A percentile compares a stretch with the other conserved stretches of the same genome.
phyloP scores from a whole-genome alignment of 306 rosid genomes.

The Quercus parvula region DNA sequence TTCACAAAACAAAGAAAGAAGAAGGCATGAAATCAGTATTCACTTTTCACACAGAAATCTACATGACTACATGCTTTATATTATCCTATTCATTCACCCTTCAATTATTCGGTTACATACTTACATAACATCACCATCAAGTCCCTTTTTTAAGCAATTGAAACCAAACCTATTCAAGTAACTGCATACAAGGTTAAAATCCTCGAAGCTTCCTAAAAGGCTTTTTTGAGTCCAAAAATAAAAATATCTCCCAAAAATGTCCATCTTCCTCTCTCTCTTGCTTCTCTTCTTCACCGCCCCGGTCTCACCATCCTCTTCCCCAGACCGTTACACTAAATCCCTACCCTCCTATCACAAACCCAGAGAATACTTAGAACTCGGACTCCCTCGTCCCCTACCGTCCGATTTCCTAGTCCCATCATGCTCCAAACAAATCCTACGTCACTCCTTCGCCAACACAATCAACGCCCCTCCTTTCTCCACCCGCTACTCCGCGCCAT shows the following conservation, averaged over 20 bases:
- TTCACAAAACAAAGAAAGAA: too few species aligned
- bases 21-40: neutral
- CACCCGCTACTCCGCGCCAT: slow-evolving; percentile 52
- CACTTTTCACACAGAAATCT: neutral
- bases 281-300: too few species aligned
- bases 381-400: slow-evolving; percentile 35
- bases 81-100: neutral
- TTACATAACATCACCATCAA: neutral
- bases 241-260: too few species aligned
- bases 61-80: too few species aligned
- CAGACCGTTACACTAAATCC: slow-evolving; percentile 36
- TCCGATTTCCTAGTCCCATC: slow-evolving; percentile 41
- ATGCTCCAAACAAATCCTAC: slow-evolving; percentile 47
- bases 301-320: slow-evolving; percentile 14
- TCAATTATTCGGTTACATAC: neutral
- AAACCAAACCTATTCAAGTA: neutral
- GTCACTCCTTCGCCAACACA: slow-evolving; percentile 70
- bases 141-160: neutral
- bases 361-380: slow-evolving; percentile 53
- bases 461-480: slow-evolving; percentile 60
- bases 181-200: neutral
- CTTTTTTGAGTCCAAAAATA: too few species aligned
- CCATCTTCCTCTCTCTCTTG: too few species aligned
- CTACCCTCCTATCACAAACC: neutral
- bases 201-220: too few species aligned